Base-by-base conservation (phyloP, 108 stramenopile species). In the Cyclotella atomus region DNA sequence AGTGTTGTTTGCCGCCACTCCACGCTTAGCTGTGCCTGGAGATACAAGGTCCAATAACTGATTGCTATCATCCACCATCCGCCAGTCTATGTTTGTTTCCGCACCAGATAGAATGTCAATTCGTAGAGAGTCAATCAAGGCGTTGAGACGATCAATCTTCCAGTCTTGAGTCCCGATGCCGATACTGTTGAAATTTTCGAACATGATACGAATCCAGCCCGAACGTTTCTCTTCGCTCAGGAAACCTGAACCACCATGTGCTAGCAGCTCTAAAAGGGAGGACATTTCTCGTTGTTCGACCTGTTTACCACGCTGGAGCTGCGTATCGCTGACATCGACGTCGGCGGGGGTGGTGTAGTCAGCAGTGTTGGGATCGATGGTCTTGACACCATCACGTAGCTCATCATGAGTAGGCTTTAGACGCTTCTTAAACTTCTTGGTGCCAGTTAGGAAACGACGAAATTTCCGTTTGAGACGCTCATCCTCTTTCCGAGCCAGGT, bases 181-280 rank as follows among this genome's bases (percentile, higher is more conserved):
- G 19, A 60, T 36, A 34, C 59, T 60, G 34, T 34, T 60, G 35
- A 34, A 60, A 34, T 60, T 60, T 21, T 60, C 59, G 23, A 60
- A 60, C 59, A 60, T 60, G 34, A 60, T 60, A 6, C 33, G 59
- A 36, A 60, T n/a, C 32, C 32, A 60, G 33, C 59, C 34, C 2
- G 16, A 2, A 5, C 35, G 35, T 19, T 60, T 60, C 9, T 38
- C 35, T 19, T 60, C 5, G 17, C n/a, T 34, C 17, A 60, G 59
- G 5, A 19, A 36, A 2, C 59, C 32, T 2, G 15, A 32, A 21
- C 59, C 59, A 19, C 59, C 59, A n/a, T 60, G 16, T 20, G 7
- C 17, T 8, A 60, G 34, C 17, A 60, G 19, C 59, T 60, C 34
- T 21, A 60, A 4, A n/a, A 38, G 33, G 17, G 59, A 60, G 19